Evolutionary conservation across 2,329 filamentous ascomycete species (phyloP).

Genomic region (Sporothrix phasma): DNA sequence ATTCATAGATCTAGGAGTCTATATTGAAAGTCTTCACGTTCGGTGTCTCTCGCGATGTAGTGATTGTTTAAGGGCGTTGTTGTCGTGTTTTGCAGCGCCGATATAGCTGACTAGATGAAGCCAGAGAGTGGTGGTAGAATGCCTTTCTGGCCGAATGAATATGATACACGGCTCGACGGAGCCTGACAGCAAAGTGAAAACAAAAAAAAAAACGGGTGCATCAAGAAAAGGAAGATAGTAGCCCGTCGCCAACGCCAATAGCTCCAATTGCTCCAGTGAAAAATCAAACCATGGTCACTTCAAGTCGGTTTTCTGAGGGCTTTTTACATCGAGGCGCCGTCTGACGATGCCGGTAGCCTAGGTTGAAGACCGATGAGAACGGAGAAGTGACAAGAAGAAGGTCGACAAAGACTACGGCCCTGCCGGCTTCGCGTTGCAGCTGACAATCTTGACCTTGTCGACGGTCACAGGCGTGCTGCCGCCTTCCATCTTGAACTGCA

Average conservation of each 20-base stretch:
- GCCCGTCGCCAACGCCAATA: neutral
- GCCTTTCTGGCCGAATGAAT: no score
- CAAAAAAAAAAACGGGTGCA: neutral
- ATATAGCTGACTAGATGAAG: neutral
- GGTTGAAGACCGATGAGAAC: neutral
- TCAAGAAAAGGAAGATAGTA: neutral
- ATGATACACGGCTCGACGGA: neutral
- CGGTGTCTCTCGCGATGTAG: no score
- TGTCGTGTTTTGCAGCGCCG: neutral
- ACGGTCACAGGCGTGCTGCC: slow-evolving; percentile 61
- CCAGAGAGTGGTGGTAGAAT: neutral
- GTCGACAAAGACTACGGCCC: neutral
- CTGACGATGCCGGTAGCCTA: no score
- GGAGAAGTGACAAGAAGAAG: neutral
- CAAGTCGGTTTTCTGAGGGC: no score
- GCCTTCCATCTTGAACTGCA: slow-evolving; percentile 96
- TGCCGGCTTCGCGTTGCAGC: slow-evolving; percentile 74
- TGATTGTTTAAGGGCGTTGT: neutral
- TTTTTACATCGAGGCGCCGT: no score
- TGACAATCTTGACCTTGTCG: slow-evolving; percentile 93
- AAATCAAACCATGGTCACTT: neutral
- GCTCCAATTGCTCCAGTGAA: neutral
- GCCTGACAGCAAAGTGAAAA: neutral
- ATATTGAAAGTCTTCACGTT: neutral
- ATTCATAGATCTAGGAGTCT: neutral